Base-by-base conservation (phyloP, 2,329 filamentous ascomycete genomes). In the Metarhizium humberi region DNA sequence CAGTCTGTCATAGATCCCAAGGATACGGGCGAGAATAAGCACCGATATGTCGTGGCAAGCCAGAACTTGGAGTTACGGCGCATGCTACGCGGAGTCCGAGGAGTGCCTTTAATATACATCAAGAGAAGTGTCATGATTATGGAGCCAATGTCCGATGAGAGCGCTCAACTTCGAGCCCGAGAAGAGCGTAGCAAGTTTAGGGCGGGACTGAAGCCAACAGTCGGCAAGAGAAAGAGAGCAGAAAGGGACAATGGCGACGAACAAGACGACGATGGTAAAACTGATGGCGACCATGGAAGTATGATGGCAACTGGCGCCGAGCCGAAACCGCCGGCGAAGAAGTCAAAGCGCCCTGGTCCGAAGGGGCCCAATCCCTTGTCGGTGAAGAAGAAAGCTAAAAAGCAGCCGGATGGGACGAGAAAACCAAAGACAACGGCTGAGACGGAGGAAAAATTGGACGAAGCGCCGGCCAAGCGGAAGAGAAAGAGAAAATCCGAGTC, bases 1-100 rank as follows among this genome's bases (percentile, higher is more conserved):
- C 73, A 74, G 56, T 82, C 80, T 52, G 88, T 96, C 7, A 84
- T 97, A 54, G 92, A 92, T 64, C 82, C 89, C 13, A 94, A 94
- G 68, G 76, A 73, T 52, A 82, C 75, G 58, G 79, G 81, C 43
- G 79, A 80, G 56, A 94, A 94, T 69, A 90, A 90, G 72, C 83
- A 91, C 66, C 79, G 86, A 56, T 92, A 92, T 66, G 81, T 90
- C 13, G 85, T 92, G 20, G 88, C 88, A 8, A 86, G 81, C 58
- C 88, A 92, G 69, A 85, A 87, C 59, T 70, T 76, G 29, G 80
- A 82, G 46, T 77, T 89, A 49, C 75, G 88, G 60, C 76, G 78
- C 50, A 73, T 75, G 60, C 77, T 92, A 73, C 78, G 88, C 52
- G 72, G 71, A n/a, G 78, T 92, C 20, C 78, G 81, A 29, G 88